Base-by-base conservation (phyloP, 441 rosid genomes). In the Populus hybrid region DNA sequence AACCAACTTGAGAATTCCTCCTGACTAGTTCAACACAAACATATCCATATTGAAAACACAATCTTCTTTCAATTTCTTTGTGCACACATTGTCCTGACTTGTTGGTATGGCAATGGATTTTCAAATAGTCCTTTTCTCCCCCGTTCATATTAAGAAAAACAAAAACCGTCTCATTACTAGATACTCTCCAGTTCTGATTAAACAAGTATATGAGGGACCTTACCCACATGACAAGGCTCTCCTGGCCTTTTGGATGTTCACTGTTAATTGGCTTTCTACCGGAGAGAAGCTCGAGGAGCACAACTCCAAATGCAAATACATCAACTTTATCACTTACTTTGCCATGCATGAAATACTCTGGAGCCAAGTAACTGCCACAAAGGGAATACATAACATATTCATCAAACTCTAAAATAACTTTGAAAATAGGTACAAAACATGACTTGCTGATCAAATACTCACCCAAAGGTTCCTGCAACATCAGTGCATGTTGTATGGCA, bases 141-240 rank as follows among this genome's bases (percentile, higher is more conserved):
- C 57, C 57, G 5, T 50, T 50, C 18, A 50, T 50, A 50, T 50
- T 50, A 50, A 50, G 57, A 50, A 14, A 50, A 50, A 50, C 19
- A 50, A 50, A 50, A 50, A 50, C 57, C 57, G 18, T 46, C 6
- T 46, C 57, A 14, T n/a, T n/a, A 21, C 34, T 23, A 50, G 10
- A 21, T 35, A 35, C 23, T 57, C 24, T 66, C 23, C 4, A 24
- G 32, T 36, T 14, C 61, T 53, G 72, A 38, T 64, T 64, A 16
- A 78, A 34, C 16, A 46, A 12, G 21, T 19, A 76, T 11, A 50
- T 14, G 14, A 3, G 8, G 63, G 5, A 72, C 80, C 95, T 84
- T 88, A 95, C 98, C 98, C 98, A 95, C 88, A 93, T 84, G 78
- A 93, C 90, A 68, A 94, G 92, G 87, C 98, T 93, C 87, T 89